phyloP scores from a whole-genome alignment of 768 basidiomycete species.

The Pleurotus eryngii region DNA sequence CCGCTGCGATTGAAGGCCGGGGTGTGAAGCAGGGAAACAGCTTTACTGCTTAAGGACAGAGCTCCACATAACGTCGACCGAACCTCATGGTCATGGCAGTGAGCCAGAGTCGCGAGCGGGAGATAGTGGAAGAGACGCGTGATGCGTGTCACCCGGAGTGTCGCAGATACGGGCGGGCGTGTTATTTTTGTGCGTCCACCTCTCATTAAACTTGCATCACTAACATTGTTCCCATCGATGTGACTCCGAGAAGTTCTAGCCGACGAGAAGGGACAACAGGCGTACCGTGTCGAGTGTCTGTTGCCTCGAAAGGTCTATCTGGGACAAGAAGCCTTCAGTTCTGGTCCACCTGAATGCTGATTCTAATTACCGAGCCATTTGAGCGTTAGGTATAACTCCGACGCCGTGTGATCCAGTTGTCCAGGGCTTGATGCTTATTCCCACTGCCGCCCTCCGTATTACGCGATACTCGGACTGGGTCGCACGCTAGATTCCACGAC shows the following conservation, averaged over 20 bases:
- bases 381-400: not conserved
- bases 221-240: conserved; percentile 3
- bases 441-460: not conserved
- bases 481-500: not conserved
- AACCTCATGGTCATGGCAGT: conserved; percentile 6
- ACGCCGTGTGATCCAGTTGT: not conserved
- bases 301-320: too few relatives aligned
- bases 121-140: conserved; percentile 1
- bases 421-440: not conserved
- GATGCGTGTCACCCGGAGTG: conserved; percentile 4
- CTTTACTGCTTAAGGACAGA: not conserved
- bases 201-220: not conserved
- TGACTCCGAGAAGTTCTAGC: not conserved
- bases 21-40: not conserved
- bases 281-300: too few relatives aligned
- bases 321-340: too few relatives aligned
- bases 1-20: not conserved
- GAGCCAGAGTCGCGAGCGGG: not conserved
- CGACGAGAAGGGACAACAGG: too few relatives aligned
- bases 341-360: too few relatives aligned
- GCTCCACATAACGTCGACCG: not conserved
- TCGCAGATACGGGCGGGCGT: not conserved
- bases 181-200: not conserved
- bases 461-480: conserved; percentile 5
- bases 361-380: not conserved